phyloP scores from a whole-genome alignment of 495 filamentous ascomycete genomes.

The Penicillium cinerascens region DNA sequence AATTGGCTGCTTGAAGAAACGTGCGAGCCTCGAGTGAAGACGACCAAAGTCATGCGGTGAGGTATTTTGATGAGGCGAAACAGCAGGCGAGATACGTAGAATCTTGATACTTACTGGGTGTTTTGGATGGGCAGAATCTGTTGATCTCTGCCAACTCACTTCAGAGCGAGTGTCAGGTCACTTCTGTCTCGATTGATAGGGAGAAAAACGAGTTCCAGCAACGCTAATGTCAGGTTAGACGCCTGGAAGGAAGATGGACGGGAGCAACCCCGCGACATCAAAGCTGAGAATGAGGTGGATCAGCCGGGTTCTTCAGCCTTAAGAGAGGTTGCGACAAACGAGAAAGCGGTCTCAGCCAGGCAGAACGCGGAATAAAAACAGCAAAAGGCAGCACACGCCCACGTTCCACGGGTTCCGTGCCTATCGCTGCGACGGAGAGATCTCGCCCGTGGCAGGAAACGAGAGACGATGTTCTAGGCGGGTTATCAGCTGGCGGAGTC shows the following conservation, averaged over 20 bases:
- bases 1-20: background rate
- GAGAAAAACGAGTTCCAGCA: background rate
- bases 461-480: background rate
- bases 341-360: background rate
- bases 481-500: background rate
- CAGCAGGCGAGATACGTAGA: background rate
- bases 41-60: background rate
- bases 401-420: background rate
- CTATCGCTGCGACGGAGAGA: background rate
- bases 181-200: background rate
- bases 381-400: background rate
- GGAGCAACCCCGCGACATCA: background rate
- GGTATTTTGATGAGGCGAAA: background rate
- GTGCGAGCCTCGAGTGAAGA: background rate
- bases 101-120: background rate
- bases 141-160: no score
- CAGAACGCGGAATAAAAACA: background rate
- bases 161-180: background rate
- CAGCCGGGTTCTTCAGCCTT: background rate
- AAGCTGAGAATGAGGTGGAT: background rate
- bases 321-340: slow-evolving; percentile 2
- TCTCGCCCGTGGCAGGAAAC: background rate
- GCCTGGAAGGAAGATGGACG: background rate
- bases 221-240: background rate
- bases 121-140: background rate